A percentile compares a stretch with the other conserved stretches of the same genome.
Conservation (phyloP, 495 filamentous ascomycete genomes). For the Penicillium herquei region DNA sequence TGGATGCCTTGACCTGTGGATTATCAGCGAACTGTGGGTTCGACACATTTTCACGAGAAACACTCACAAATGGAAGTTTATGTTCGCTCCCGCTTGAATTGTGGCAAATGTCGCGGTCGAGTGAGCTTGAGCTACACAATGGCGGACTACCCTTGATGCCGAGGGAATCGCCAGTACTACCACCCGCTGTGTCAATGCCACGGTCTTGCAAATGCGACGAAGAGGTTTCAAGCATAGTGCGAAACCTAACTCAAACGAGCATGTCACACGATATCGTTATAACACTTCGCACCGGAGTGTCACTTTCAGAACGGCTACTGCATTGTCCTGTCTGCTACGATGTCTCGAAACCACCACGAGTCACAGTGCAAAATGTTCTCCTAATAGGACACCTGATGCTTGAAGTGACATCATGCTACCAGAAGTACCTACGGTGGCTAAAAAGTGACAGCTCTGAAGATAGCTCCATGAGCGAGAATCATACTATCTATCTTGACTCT, state of each 20-base stretch:
- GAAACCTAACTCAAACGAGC: constrained; percentile 16
- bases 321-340: constrained; percentile 27
- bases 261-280: constrained; percentile 20
- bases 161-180: constrained; percentile 11
- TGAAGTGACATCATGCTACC: constrained; percentile 23
- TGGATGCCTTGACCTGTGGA: constrained; percentile 15
- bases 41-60: constrained; percentile 14
- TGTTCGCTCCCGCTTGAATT: constrained; percentile 16
- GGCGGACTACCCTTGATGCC: neutral
- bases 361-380: constrained; percentile 28
- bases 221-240: constrained; percentile 21
- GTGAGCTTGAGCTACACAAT: neutral
- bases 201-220: constrained; percentile 26
- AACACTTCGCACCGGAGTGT: constrained; percentile 16
- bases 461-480: constrained; percentile 6
- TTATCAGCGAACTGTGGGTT: constrained; percentile 17
- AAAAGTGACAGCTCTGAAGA: constrained; percentile 17
- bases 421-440: constrained; percentile 25
- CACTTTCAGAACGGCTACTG: constrained; percentile 19
- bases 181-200: constrained; percentile 8
- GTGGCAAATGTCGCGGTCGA: constrained; percentile 6
- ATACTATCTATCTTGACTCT: constrained; percentile 16
- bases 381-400: constrained; percentile 27
- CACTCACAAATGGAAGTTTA: constrained; percentile 15
- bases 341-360: constrained; percentile 24